Percentiles rank a stretch among this genome's conserved stretches.
These are phyloP conservation scores for Aquilaria malaccensis DNA, from an alignment of 345 rosid genomes.

Conservation along the genomic window DNA sequence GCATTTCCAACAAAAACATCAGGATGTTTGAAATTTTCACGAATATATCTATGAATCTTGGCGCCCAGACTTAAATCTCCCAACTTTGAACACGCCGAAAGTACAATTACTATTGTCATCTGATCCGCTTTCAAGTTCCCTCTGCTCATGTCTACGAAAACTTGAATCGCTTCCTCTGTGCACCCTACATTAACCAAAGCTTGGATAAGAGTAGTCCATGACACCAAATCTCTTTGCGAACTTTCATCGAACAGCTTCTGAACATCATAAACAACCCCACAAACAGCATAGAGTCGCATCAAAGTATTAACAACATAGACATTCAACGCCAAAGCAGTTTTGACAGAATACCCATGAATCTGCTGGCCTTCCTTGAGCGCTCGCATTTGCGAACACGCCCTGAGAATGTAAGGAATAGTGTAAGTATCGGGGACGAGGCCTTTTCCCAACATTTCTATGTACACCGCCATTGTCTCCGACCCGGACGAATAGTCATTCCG, in stretches of 20 bases:
- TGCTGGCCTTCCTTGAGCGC: conserved; percentile 28
- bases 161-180: conserved; percentile 23
- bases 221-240: conserved; percentile 33
- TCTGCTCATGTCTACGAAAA: conserved; percentile 32
- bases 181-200: conserved; percentile 31
- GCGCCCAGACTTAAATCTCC: conserved; percentile 40
- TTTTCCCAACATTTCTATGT: conserved; percentile 24
- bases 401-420: conserved; percentile 40
- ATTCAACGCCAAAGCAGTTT: conserved; percentile 25
- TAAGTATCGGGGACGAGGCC: conserved; percentile 31
- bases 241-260: conserved; percentile 25
- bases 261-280: conserved; percentile 25
- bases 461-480: conserved; percentile 19
- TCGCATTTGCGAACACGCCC: conserved; percentile 25
- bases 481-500: neutral
- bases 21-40: conserved; percentile 17
- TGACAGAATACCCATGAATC: conserved; percentile 36
- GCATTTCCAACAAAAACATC: conserved; percentile 45
- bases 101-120: conserved; percentile 33
- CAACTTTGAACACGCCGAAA: conserved; percentile 40
- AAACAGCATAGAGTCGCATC: conserved; percentile 36
- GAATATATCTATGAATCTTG: conserved; percentile 27
- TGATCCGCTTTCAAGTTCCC: conserved; percentile 24
- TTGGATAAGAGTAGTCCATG: conserved; percentile 53
- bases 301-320: conserved; percentile 37